Conservation (phyloP, 1,139 yeast species). For the Suhomyces anneliseae region DNA sequence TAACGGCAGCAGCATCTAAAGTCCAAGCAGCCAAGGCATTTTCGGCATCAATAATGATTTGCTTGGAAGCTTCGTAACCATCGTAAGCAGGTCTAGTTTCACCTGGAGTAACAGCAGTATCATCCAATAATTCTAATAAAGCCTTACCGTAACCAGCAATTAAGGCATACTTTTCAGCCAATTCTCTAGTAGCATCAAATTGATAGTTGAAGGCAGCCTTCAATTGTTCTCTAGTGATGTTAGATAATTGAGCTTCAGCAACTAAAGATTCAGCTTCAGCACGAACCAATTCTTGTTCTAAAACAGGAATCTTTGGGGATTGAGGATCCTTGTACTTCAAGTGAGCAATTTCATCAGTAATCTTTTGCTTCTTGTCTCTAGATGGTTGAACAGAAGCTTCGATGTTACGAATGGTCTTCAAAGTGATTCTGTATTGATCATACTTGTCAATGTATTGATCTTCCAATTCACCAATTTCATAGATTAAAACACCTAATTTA, state of each 20-base stretch:
- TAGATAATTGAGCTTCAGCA: conserved; percentile 97
- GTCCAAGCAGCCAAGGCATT: conserved; percentile 96
- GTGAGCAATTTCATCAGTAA: conserved; percentile 96
- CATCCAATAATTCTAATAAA: conserved; percentile 90
- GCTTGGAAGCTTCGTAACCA: conserved; percentile 97
- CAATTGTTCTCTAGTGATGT: conserved; percentile 95
- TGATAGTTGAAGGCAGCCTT: conserved; percentile 97
- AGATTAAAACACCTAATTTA: conserved; percentile 91
- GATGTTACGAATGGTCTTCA: conserved; percentile 92
- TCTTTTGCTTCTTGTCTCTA: conserved; percentile 95
- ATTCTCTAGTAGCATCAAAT: conserved; percentile 94
- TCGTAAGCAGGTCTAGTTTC: conserved; percentile 98
- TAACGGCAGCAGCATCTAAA: conserved; percentile 89
- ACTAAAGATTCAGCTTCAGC: conserved; percentile 99
- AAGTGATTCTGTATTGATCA: conserved; percentile 95
- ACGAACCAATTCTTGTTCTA: conserved; percentile 97
- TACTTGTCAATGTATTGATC: conserved; percentile 97
- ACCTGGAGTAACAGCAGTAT: conserved; percentile 97
- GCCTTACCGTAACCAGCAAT: conserved; percentile 99
- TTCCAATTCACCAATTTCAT: conserved; percentile 96
- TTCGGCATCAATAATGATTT: conserved; percentile 96
- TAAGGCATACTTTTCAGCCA: conserved; percentile 92
- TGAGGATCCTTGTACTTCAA: conserved; percentile 98
- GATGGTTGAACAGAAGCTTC: conserved; percentile 98
- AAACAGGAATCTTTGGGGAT: conserved; percentile 89